Base-by-base conservation (phyloP, 2,329 filamentous ascomycete species). In the Chalaropsis thielavioides region DNA sequence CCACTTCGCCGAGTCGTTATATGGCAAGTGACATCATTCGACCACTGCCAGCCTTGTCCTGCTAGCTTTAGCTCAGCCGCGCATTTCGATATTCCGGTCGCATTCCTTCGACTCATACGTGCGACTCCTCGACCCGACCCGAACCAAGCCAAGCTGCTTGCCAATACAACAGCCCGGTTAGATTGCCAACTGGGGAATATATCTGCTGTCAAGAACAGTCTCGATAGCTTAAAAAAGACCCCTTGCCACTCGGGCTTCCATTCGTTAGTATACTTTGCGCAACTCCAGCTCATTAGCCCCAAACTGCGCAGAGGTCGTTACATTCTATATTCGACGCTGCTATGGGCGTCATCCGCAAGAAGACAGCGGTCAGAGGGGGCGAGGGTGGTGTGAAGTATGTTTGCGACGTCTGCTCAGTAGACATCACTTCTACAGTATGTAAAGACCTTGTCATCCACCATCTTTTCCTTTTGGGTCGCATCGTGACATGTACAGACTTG, bases 271-370 rank as follows among this genome's bases (percentile, higher is more conserved):
- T 38, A 31, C 31, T n/a, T 58, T 58, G 54, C 54, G 24, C 24
- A 17, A 5, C 31, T 24, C 31, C 17, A n/a, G 54, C 24, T 31
- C 27, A n/a, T 35, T 58, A n/a, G 31, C 31, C 54, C 24, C 24
- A 58, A 58, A 58, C 54, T 38, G 27, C 17, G 8, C 54, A 6
- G 5, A 56, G 19, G 31, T 27, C 59, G 3, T 41, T 43, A 51
- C 13, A 24, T n/a, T 51, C 19, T 31, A 38, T 38, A 43, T 31
- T 38, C 22, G 24, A 5, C 8, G 24, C 40, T 27, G 35, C 10
- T 13, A 96, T 96, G 92, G 92, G 91, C 71, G 88, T 96, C 72
- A 96, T 96, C 74, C 88, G 92, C 74, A 96, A 96, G 81, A 96
- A 96, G 79, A 94, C 90, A 67, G 89, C 88, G 69, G 86, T 87